Conservation (phyloP, 345 rosid genomes). For the Gossypium stocksii region DNA sequence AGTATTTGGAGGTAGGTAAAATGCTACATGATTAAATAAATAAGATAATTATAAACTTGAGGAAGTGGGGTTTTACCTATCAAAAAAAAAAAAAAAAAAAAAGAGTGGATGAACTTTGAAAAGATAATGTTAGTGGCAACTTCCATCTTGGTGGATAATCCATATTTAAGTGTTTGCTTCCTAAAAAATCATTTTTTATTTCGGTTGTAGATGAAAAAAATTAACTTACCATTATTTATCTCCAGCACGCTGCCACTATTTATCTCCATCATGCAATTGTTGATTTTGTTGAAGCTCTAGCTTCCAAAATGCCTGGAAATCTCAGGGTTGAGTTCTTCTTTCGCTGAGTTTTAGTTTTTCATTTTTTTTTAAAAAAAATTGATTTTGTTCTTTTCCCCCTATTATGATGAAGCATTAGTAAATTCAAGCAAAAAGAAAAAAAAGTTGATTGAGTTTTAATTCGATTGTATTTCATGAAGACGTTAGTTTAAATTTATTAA, state of each 20-base stretch:
- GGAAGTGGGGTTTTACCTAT: neutral
- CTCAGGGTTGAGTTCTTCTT: slow-evolving; percentile 45
- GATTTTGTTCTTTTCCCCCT: neutral
- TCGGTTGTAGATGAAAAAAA: no score
- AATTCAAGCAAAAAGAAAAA: no score
- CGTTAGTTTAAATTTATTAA: rapidly evolving
- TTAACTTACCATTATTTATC: neutral
- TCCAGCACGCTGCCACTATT: slow-evolving; percentile 86
- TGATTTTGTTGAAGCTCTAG: slow-evolving; percentile 81
- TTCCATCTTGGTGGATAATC: slow-evolving; percentile 19
- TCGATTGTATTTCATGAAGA: no score
- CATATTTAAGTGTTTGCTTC: neutral
- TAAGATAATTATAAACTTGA: neutral
- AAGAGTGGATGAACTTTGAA: neutral
- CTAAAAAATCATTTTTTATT: no score
- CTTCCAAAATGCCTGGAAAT: slow-evolving; percentile 87
- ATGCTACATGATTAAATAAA: no score
- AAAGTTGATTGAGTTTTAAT: neutral
- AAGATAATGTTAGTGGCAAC: slow-evolving; percentile 9
- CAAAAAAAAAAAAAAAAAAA: neutral
- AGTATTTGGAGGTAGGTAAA: neutral
- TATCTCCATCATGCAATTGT: slow-evolving; percentile 24
- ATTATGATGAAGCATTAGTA: neutral
- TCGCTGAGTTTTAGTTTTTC: neutral
- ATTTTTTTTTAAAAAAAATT: neutral